Conservation (phyloP, 2,329 filamentous ascomycete genomes). For the Fusarium solani-melongenae region DNA sequence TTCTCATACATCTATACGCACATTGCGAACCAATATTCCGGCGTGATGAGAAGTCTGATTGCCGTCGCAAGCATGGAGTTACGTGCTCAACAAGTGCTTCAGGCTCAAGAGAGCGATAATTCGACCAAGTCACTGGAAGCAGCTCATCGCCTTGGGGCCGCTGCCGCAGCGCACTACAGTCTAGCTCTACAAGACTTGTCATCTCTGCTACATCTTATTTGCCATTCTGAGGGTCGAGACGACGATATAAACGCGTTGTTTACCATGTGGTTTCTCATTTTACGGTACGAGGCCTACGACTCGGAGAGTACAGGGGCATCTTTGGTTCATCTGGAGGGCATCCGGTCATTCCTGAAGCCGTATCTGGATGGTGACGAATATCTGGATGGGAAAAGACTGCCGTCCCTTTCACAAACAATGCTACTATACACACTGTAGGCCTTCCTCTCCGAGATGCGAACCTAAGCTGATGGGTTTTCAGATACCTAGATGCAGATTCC, state of each 20-base stretch:
- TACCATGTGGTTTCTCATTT: conserved; percentile 38
- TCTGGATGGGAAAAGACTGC: conserved; percentile 2
- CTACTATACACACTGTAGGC: conserved; percentile 30
- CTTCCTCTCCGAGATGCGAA: accelerated
- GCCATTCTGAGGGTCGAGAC: conserved; percentile 3
- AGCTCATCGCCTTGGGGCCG: conserved; percentile 9
- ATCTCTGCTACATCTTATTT: conserved; percentile 22
- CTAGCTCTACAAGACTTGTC: conserved; percentile 35
- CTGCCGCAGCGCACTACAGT: conserved; percentile 25
- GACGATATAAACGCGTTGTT: conserved; percentile 34
- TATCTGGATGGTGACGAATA: conserved; percentile 18
- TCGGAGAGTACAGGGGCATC: conserved; percentile 26
- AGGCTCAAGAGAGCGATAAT: not conserved
- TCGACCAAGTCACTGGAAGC: not conserved
- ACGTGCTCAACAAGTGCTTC: conserved; percentile 19
- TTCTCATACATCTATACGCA: conserved; percentile 36
- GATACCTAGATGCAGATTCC: conserved; percentile 36
- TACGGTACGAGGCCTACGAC: conserved; percentile 31
- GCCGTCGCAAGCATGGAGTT: conserved; percentile 36
- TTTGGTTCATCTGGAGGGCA: conserved; percentile 32
- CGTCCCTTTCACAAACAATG: conserved; percentile 34
- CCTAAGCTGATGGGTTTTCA: not conserved
- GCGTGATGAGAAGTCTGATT: conserved; percentile 39
- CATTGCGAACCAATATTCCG: conserved; percentile 32
- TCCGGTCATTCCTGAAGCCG: conserved; percentile 26